Percentiles rank a stretch among this genome's conserved stretches.
Conservation (phyloP, 2,329 filamentous ascomycete species). For the Cladosporium oxysporum region DNA sequence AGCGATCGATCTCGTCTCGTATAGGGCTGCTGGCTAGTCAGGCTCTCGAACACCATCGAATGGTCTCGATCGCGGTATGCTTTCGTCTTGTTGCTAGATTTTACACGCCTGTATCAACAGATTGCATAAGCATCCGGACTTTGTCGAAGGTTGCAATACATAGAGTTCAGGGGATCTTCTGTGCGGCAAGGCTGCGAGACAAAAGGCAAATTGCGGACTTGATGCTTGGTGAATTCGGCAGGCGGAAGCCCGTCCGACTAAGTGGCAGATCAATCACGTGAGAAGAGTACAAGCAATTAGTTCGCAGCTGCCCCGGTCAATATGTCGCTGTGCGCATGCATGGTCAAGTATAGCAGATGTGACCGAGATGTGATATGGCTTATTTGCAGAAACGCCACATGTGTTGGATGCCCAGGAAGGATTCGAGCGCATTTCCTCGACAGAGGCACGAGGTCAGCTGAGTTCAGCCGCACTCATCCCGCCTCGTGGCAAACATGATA, state of each 20-base stretch:
- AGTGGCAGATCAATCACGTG: background rate
- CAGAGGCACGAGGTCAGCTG: slow-evolving; percentile 5
- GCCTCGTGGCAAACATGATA: slow-evolving; percentile 1
- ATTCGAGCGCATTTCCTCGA: background rate
- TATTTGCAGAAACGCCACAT: background rate
- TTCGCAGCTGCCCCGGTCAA: background rate
- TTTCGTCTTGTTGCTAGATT: background rate
- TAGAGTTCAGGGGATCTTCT: background rate
- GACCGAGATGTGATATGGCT: background rate
- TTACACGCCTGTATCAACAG: background rate
- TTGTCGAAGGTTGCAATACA: background rate
- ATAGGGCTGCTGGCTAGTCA: background rate
- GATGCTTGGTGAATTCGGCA: background rate
- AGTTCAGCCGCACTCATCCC: slow-evolving; percentile 10
- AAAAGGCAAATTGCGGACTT: background rate
- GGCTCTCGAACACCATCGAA: background rate
- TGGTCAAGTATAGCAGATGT: background rate
- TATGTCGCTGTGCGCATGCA: background rate
- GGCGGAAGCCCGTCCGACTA: background rate
- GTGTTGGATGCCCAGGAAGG: background rate
- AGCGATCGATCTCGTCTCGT: slow-evolving; percentile 6
- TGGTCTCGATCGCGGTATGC: background rate
- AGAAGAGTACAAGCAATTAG: background rate
- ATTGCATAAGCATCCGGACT: background rate
- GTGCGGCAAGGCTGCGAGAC: background rate